Conservation (phyloP, 2,329 filamentous ascomycete genomes). For the Escovopsis sp. region DNA sequence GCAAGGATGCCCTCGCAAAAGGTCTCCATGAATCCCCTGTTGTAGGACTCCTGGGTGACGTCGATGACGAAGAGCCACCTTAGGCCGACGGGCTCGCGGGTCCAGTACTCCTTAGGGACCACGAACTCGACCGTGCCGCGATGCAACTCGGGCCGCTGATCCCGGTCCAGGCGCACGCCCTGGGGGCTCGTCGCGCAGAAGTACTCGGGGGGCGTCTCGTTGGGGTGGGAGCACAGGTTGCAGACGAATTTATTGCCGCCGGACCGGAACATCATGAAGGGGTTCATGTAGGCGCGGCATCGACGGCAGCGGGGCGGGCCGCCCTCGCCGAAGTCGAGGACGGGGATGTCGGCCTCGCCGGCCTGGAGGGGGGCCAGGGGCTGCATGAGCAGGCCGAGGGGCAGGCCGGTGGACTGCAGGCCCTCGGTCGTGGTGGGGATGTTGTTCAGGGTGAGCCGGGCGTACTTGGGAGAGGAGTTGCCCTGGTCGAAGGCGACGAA, state of each 20-base stretch:
- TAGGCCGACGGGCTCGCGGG: constrained; percentile 77
- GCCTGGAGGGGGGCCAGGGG: constrained; percentile 71
- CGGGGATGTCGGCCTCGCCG: constrained; percentile 75
- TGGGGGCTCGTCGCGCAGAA: constrained; percentile 82
- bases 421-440: constrained; percentile 76
- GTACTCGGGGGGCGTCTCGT: constrained; percentile 84
- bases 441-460: constrained; percentile 82
- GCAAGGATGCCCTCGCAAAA: constrained; percentile 80
- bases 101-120: constrained; percentile 98
- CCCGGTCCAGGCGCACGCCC: constrained; percentile 73
- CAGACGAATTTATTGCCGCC: constrained; percentile 95
- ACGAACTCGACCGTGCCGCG: constrained; percentile 90
- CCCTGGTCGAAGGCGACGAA: constrained; percentile 94
- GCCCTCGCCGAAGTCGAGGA: constrained; percentile 84
- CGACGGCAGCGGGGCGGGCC: constrained; percentile 84
- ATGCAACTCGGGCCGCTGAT: constrained; percentile 78
- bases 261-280: constrained; percentile 93
- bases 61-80: constrained; percentile 87
- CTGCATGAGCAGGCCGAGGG: constrained; percentile 77
- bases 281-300: constrained; percentile 95
- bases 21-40: constrained; percentile 78
- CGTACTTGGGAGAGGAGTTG: constrained; percentile 89
- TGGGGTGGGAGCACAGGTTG: constrained; percentile 95
- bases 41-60: constrained; percentile 80
- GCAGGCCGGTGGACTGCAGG: constrained; percentile 64